Evolutionary conservation across 768 basidiomycete species (phyloP).

Genomic region (Pilatotrama ljubarskyi): DNA sequence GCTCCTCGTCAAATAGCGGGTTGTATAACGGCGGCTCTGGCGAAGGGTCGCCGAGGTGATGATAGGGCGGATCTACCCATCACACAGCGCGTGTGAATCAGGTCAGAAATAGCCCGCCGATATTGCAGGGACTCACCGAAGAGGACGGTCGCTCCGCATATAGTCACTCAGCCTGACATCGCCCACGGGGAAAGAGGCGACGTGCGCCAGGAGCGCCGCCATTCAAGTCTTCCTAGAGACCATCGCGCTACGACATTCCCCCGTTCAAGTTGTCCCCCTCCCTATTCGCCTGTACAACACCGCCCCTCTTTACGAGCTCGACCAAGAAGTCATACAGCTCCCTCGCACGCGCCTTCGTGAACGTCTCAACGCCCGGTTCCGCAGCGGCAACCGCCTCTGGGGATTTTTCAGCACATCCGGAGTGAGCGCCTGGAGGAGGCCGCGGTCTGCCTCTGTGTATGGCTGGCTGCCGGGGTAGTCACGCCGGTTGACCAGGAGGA

Average conservation of each 20-base stretch:
- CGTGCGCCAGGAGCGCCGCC: constrained; percentile 18
- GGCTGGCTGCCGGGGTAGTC: constrained; percentile 25
- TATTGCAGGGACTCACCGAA: constrained; percentile 4
- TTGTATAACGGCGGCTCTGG: not conserved
- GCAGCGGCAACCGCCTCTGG: not conserved
- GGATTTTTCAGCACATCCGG: not conserved
- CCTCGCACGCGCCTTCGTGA: constrained; percentile 10
- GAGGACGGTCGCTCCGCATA: constrained; percentile 11
- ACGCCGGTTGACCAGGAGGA: constrained; percentile 24
- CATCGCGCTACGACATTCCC: constrained; percentile 20
- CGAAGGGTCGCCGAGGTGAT: not conserved
- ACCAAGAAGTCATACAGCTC: constrained; percentile 9
- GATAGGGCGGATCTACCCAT: not conserved
- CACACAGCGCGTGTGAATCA: too few relatives aligned
- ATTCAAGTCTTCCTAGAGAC: constrained; percentile 16
- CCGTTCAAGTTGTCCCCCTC: not conserved
- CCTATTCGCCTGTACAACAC: not conserved
- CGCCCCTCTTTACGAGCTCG: not conserved
- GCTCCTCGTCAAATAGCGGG: constrained; percentile 6
- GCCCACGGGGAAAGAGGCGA: not conserved
- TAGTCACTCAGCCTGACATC: constrained; percentile 10
- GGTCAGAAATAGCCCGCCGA: too few relatives aligned
- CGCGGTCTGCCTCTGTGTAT: constrained; percentile 16
- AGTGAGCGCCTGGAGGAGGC: not conserved
- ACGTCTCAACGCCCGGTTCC: not conserved